Evolutionary conservation across 805 yeast species (phyloP).

Genomic region (Metschnikowia lochheadii): DNA sequence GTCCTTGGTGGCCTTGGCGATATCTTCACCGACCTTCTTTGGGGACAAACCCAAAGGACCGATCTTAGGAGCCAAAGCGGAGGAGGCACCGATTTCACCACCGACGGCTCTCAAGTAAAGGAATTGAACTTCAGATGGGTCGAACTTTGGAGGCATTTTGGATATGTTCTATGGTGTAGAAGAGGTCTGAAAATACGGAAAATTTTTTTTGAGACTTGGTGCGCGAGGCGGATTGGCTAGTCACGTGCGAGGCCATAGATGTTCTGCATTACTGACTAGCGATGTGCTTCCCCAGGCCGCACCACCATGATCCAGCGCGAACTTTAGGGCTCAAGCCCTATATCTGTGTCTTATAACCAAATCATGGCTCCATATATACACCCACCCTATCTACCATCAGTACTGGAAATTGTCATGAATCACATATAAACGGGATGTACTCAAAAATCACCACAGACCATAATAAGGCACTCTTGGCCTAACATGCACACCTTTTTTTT

Average conservation of each 20-base stretch:
- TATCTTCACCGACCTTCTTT: conserved; percentile 99
- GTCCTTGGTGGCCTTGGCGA: conserved; percentile 98
- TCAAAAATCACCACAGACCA: too few relatives aligned
- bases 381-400: not conserved
- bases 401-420: not conserved
- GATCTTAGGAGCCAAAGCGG: conserved; percentile 99
- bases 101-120: conserved; percentile 99
- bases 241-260: conserved; percentile 13
- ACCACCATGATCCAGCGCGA: not conserved
- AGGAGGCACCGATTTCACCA: conserved; percentile 99
- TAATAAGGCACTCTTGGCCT: too few relatives aligned
- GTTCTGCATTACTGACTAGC: not conserved
- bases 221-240: conserved; percentile 9
- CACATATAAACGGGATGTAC: not conserved
- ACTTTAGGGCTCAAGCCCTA: conserved; percentile 21
- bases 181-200: conserved; percentile 10
- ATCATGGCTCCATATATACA: too few relatives aligned
- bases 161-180: conserved; percentile 14
- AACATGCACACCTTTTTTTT: too few relatives aligned
- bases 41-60: conserved; percentile 99
- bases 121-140: conserved; percentile 97
- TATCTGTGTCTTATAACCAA: not conserved
- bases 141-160: conserved; percentile 95
- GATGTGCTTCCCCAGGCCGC: not conserved
- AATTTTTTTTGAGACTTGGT: conserved; percentile 13